Evolutionary conservation across 148 eudicot genomes (phyloP), one percentile per base, ranked within the genome.

Genomic region (Tetragonia tetragonoides): DNA sequence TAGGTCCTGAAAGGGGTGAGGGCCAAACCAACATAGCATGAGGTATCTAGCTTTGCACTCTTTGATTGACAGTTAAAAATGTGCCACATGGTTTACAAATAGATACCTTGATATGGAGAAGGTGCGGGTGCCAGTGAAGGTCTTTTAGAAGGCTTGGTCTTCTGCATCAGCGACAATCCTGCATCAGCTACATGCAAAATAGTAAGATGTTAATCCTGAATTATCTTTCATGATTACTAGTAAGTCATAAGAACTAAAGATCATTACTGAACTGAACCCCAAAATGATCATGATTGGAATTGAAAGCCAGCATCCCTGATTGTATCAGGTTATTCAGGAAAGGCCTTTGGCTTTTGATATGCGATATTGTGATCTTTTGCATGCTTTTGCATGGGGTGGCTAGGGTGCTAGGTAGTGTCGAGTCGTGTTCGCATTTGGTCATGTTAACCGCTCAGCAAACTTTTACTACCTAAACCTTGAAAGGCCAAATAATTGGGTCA

Each of bases 61-160:
- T 64, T 64, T 21, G 40, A 16, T 37, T 66, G 23, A 34, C 53
- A 24, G 59, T n/a, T n/a, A n/a, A n/a, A n/a, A n/a, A 23, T 15
- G 24, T 66, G 11, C 54, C 16, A 47, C 16, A 47, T 41, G 21
- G 61, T 66, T 40, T 66, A 37, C 75, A 9, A 64, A 42, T 68
- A 28, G 60, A 47, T 80, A 92, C 98, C 97, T 86, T 74, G 90
- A 85, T 83, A 63, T 40, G 91, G 92, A 84, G 97, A 87, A 57
- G 92, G 90, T 83, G 88, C 80, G 42, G 89, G 90, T 20, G 82
- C 85, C 65, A 75, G 59, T 10, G 85, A 80, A 71, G 87, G 81
- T 74, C 80, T 80, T 44, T 57, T 38, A 77, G 76, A 79, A 64
- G 88, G 84, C 75, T 80, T 83, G 63, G 62, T 63, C 72, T 69